These are phyloP conservation scores for Annulohypoxylon nitens DNA, from an alignment of 495 filamentous ascomycete genomes.

Conservation along the genomic window DNA sequence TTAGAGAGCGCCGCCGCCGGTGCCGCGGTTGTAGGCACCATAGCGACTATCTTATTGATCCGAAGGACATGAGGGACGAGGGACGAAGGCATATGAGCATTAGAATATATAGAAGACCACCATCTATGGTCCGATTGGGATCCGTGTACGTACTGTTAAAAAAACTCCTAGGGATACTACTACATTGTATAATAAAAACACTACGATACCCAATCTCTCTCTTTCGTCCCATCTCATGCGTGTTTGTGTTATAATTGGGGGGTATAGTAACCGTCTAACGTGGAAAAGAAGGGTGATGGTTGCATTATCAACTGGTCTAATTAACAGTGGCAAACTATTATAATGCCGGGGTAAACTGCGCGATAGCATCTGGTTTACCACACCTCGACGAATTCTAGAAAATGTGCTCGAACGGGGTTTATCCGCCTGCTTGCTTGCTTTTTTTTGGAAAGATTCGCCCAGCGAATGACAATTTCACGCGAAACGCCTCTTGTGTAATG, in stretches of 20 bases:
- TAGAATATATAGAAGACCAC: slow-evolving; percentile 5
- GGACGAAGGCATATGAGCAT: slow-evolving; percentile 5
- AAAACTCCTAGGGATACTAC: not conserved
- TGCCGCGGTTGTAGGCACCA: slow-evolving; percentile 69
- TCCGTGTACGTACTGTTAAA: slow-evolving; percentile 20
- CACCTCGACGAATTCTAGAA: slow-evolving; percentile 41
- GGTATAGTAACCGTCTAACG: not conserved
- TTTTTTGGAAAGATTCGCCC: slow-evolving; percentile 40
- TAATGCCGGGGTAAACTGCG: slow-evolving; percentile 37
- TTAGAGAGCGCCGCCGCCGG: slow-evolving; percentile 81
- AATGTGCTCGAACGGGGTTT: slow-evolving; percentile 21
- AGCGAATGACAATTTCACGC: slow-evolving; percentile 40
- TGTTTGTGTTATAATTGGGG: not conserved
- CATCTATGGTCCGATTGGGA: not conserved
- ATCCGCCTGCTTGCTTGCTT: slow-evolving; percentile 12
- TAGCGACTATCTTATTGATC: slow-evolving; percentile 67
- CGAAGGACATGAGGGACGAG: slow-evolving; percentile 46
- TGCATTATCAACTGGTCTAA: slow-evolving; percentile 45
- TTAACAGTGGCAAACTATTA: slow-evolving; percentile 35
- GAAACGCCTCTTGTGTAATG: slow-evolving; percentile 26
- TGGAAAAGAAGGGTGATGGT: slow-evolving; percentile 35
- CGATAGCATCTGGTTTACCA: slow-evolving; percentile 32
- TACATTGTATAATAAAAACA: slow-evolving; percentile 24
- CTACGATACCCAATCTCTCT: slow-evolving; percentile 28
- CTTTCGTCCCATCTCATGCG: not conserved